Evolutionary conservation across 108 stramenopile species (phyloP), one percentile per base, ranked within the genome.

Genomic region (Cyclostephanos tholiformis): DNA sequence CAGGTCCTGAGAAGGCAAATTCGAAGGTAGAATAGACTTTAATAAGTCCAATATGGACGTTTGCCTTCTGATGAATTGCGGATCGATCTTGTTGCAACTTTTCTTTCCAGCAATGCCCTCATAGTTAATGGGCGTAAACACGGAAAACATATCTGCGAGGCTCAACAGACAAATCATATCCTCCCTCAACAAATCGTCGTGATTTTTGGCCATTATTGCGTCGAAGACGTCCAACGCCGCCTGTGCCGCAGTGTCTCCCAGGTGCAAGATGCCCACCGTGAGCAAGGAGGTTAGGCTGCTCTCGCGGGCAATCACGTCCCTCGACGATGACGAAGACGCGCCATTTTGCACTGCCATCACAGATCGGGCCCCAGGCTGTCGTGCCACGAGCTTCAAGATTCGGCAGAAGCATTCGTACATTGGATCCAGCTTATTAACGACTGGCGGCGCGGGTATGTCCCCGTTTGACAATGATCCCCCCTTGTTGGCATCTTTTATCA

Each of bases 171-270:
- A 88, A 57, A 44, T 74, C 82, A 91, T 86, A 64, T 94, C 92
- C 20, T 74, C 62, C 41, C 64, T 49, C 14, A 91, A 79, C 39
- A 84, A 46, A 1, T 84, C 77, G 61, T 83, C 75, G 26, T 80
- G 72, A 67, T 80, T 82, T 65, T 85, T 77, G 11, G 79, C 51
- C 64, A 94, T 77, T 58, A 84, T 86, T 14, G 77, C 69, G 62
- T 94, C 89, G 69, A 91, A 94, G 25, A 90, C 93, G 69, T 76
- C 73, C 48, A 86, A 53, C 39, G 91, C 82, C 25, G 84, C 81
- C 26, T 61, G 59, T n/a, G 78, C 74, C 20, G 91, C 83, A 20
- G 80, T 80, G 55, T 89, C 84, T 16, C 93, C 90, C 27, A 94
- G 82, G 41, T 88, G 77, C 23, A 83, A 76, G 25, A 94, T 86